Base-by-base conservation (phyloP, 2,329 filamentous ascomycete genomes). In the Ophiostoma perfectum region DNA sequence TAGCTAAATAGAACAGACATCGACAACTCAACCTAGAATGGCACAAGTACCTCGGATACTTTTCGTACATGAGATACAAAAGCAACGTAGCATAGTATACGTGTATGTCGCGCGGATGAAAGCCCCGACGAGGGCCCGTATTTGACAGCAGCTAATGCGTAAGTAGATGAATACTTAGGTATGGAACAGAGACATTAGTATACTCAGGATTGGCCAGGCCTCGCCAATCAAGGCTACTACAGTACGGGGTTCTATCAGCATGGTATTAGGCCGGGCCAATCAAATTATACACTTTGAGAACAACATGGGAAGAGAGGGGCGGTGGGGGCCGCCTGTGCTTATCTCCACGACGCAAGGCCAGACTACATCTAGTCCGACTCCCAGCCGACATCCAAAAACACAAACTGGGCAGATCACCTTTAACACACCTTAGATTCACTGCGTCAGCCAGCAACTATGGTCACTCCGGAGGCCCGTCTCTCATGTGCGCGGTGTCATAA, bases 401-500 rank as follows among this genome's bases (percentile, higher is more conserved):
- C 38, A 16, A n/a, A 16, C 39, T 4, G 12, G 16, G 55, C 27
- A 16, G 11, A 63, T 39, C 6, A 12, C 11, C 16, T 42, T 3
- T n/a, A 62, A 16, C 12, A 18, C 58, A 7, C 14, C 4, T 18
- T 2, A 14, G 27, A 63, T 5, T 42, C 7, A 3, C 14, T 18
- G 16, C 8, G 6, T 39, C 52, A 64, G 27, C 18, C 55, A 52
- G 44, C 44, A 5, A 60, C 8, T 27, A 68, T 68, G 67, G 38
- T 67, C 5, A 38, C 38, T 8, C 70, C 70, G 18, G 68, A 72
- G 45, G 70, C 69, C 14, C 55, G 67, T 36, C 69, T 66, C 18
- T 71, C 68, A 36, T 72, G 71, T 55, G 42, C 68, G 1, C 68
- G 80, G 12, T 81, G 80, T 67, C 77, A 81, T 70, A 76, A 75